Percentiles rank a stretch among this genome's conserved stretches.
Evolutionary conservation across 1,139 yeast species (phyloP).

Genomic region (Yamadazyma siamensis): DNA sequence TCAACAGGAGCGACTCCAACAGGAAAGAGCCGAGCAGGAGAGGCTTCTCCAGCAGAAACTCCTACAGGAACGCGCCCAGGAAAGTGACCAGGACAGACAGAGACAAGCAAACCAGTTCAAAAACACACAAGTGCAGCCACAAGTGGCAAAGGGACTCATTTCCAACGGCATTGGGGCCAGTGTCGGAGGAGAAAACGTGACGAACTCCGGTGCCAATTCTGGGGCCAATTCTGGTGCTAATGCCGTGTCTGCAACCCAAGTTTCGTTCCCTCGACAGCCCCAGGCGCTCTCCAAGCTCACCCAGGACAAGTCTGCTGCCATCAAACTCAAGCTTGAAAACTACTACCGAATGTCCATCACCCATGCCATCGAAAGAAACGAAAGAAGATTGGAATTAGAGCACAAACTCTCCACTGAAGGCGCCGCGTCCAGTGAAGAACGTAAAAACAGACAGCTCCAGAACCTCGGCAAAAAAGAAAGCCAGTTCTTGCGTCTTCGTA

Average conservation of each 20-base stretch:
- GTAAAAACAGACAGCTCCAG: conserved; percentile 69
- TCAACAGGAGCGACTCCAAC: not conserved
- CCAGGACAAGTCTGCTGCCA: conserved; percentile 73
- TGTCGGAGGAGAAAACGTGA: not conserved
- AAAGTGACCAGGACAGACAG: conserved; percentile 11
- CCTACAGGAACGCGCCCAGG: conserved; percentile 1
- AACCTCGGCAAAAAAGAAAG: conserved; percentile 74
- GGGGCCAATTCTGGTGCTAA: not conserved
- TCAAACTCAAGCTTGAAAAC: conserved; percentile 67
- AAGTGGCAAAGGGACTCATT: no score
- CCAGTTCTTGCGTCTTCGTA: conserved; percentile 67
- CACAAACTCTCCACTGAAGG: conserved; percentile 64
- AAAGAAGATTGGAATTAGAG: conserved; percentile 71
- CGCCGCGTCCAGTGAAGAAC: conserved; percentile 60
- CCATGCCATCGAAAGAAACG: conserved; percentile 79
- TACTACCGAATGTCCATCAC: conserved; percentile 73
- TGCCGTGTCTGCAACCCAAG: conserved; percentile 15
- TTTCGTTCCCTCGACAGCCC: conserved; percentile 85
- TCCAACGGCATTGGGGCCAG: no score
- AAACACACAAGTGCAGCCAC: conserved; percentile 10
- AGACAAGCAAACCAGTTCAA: conserved; percentile 2
- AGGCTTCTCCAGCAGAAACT: conserved; percentile 1
- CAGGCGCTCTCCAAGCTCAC: conserved; percentile 62
- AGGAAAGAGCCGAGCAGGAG: no score
- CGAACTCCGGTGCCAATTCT: not conserved